phyloP scores from a whole-genome alignment of 257 asterid genomes.

The Scutellaria baicalensis region DNA sequence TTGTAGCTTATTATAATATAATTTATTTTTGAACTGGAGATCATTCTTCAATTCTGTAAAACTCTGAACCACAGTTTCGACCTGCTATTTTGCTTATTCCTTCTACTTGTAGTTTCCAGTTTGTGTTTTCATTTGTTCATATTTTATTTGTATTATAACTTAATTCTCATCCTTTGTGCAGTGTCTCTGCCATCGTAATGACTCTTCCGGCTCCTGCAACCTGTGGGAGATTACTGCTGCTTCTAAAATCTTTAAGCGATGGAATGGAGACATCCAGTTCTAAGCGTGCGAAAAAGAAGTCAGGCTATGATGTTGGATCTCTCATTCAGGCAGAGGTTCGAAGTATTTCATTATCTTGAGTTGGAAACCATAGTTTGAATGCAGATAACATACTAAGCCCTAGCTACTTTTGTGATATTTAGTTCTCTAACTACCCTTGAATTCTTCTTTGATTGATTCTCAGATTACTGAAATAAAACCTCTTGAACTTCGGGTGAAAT shows the following conservation, averaged over 20 bases:
- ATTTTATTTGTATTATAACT: not conserved
- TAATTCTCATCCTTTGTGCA: conserved; percentile 21
- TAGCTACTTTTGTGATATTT: not conserved
- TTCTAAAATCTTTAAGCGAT: conserved; percentile 54
- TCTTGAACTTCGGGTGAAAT: conserved; percentile 76
- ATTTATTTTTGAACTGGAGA: not conserved
- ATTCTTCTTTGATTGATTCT: conserved; percentile 15
- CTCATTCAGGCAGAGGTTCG: conserved; percentile 80
- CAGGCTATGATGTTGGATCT: conserved; percentile 61
- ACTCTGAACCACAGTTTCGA: not conserved
- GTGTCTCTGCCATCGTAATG: conserved; percentile 66
- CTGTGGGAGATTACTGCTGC: conserved; percentile 72
- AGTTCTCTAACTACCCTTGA: conserved; percentile 4
- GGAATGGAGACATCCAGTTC: conserved; percentile 53
- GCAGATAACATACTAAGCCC: not conserved
- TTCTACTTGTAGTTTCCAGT: not conserved
- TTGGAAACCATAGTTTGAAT: not conserved
- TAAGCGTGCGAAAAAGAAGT: conserved; percentile 71
- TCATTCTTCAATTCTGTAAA: not conserved
- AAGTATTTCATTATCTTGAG: conserved; percentile 5
- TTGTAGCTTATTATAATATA: too few species aligned
- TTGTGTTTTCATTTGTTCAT: not conserved
- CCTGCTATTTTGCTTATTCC: conserved; percentile 7
- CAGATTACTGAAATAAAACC: conserved; percentile 90
- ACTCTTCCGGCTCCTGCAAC: conserved; percentile 70